phyloP scores from a whole-genome alignment of 306 rosid species.

The Elaeagnus macrophylla region DNA sequence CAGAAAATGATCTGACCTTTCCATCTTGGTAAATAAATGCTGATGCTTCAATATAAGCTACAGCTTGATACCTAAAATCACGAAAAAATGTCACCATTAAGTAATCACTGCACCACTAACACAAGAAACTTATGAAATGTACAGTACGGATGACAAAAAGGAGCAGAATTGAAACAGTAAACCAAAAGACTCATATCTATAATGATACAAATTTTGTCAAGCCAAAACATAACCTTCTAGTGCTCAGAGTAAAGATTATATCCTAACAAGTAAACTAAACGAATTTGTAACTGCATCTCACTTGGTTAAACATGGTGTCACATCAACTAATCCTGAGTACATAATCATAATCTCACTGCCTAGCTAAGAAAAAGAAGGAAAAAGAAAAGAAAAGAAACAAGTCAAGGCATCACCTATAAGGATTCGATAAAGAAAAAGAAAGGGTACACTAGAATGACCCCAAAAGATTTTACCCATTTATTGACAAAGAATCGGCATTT shows the following conservation, averaged over 20 bases:
- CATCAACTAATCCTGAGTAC: no score
- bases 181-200: not conserved
- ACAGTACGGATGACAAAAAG: not conserved
- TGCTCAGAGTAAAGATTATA: not conserved
- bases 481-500: no score
- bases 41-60: constrained; percentile 95
- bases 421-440: no score
- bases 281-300: no score
- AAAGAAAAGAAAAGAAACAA: no score
- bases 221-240: not conserved
- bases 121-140: not conserved
- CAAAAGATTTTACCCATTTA: no score
- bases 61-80: constrained; percentile 84
- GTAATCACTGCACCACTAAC: not conserved
- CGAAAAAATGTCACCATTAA: not conserved
- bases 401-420: no score
- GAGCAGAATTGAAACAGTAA: not conserved
- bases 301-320: no score
- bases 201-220: not conserved
- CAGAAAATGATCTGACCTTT: constrained; percentile 50
- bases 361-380: no score
- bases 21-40: constrained; percentile 96
- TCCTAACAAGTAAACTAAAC: no score
- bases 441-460: no score
- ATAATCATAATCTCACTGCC: no score